A percentile compares a stretch with the other conserved stretches of the same genome.
Conservation (phyloP, 2,329 filamentous ascomycete species). For the Pyrenophora tritici-repentis region DNA sequence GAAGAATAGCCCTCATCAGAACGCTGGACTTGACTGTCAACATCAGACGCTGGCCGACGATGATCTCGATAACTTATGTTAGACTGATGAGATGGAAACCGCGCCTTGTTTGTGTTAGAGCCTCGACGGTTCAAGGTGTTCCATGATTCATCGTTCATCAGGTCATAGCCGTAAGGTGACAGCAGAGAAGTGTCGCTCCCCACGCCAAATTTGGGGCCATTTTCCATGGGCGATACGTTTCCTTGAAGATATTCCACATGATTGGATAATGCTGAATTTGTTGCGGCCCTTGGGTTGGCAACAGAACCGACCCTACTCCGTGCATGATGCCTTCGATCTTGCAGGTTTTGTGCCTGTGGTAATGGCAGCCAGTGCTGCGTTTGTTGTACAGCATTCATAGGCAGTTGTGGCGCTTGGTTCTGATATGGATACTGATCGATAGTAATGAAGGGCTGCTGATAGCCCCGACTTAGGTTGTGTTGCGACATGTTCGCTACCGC, state of each 20-base stretch:
- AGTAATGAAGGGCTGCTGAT: conserved; percentile 18
- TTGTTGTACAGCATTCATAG: conserved; percentile 8
- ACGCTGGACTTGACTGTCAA: conserved; percentile 22
- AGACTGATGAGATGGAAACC: conserved; percentile 9
- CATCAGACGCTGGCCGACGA: conserved; percentile 29
- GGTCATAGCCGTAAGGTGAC: conserved; percentile 11
- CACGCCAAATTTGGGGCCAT: conserved; percentile 14
- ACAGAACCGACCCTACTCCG: conserved; percentile 27
- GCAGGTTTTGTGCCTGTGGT: conserved; percentile 16
- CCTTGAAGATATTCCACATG: conserved; percentile 12
- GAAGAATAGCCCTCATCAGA: conserved; percentile 45
- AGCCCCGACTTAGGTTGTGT: conserved; percentile 23
- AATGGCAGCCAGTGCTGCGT: conserved; percentile 26
- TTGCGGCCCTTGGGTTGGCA: conserved; percentile 15
- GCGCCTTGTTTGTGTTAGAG: conserved; percentile 4
- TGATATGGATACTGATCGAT: conserved; percentile 20
- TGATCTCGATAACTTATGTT: conserved; percentile 23
- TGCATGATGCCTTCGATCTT: conserved; percentile 10
- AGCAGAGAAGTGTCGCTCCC: conserved; percentile 20
- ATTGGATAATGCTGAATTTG: conserved; percentile 10
- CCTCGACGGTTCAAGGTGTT: conserved; percentile 27
- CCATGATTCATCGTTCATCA: conserved; percentile 37
- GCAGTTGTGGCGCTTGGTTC: conserved; percentile 14
- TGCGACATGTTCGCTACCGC: conserved; percentile 36
- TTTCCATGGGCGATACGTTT: conserved; percentile 3